phyloP scores from a whole-genome alignment of 2,329 filamentous ascomycete genomes.

The Colletotrichum lupini region DNA sequence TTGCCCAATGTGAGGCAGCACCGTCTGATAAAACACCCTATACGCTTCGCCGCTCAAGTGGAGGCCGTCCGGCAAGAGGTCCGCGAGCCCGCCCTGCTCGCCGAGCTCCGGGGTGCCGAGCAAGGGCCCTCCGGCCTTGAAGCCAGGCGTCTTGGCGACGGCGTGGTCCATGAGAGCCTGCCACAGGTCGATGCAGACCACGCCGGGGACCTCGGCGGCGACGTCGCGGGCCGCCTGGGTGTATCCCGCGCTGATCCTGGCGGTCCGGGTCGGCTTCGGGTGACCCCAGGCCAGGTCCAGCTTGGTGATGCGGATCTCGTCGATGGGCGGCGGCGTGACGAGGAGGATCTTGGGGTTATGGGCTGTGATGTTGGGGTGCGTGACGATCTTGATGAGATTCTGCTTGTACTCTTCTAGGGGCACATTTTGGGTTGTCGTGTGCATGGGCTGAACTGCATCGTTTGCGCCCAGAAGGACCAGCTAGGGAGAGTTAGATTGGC shows the following conservation, averaged over 20 bases:
- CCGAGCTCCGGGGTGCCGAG: slow-evolving; percentile 63
- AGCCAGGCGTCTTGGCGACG: slow-evolving; percentile 66
- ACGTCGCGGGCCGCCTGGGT: slow-evolving; percentile 71
- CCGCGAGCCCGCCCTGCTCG: slow-evolving; percentile 60
- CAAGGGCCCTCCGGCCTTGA: slow-evolving; percentile 60
- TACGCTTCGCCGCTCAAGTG: slow-evolving; percentile 68
- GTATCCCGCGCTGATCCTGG: slow-evolving; percentile 65
- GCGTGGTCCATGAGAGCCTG: slow-evolving; percentile 79
- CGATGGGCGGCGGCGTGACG: slow-evolving; percentile 84
- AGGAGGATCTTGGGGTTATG: slow-evolving; percentile 81
- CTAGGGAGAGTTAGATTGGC: neutral
- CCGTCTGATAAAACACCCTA: slow-evolving; percentile 59
- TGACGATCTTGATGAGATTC: slow-evolving; percentile 79
- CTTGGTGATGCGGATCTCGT: slow-evolving; percentile 71
- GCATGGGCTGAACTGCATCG: slow-evolving; percentile 78
- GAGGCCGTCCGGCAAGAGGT: slow-evolving; percentile 67
- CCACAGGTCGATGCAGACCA: slow-evolving; percentile 84
- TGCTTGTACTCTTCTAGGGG: slow-evolving; percentile 78
- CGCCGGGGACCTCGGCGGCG: slow-evolving; percentile 74
- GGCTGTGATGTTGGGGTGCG: slow-evolving; percentile 74
- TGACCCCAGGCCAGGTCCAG: slow-evolving; percentile 59
- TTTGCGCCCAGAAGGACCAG: slow-evolving; percentile 89
- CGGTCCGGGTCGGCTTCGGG: slow-evolving; percentile 54
- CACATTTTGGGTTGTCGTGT: slow-evolving; percentile 77
- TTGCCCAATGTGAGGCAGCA: slow-evolving; percentile 60